phyloP scores from a whole-genome alignment of 768 basidiomycete species.

The Trametes punicea region DNA sequence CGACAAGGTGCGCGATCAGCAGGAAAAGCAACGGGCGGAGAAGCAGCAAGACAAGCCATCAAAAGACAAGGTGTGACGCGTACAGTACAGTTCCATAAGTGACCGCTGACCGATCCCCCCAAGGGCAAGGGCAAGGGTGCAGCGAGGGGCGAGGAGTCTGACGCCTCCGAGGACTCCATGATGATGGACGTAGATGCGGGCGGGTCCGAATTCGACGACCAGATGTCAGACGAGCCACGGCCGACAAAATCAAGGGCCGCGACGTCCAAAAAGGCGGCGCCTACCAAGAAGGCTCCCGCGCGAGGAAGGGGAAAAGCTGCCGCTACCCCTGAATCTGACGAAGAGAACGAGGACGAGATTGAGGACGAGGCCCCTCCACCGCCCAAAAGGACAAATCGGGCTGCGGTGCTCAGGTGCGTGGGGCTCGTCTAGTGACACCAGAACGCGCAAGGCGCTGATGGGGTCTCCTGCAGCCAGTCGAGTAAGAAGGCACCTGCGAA shows the following conservation, averaged over 20 bases:
- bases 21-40: constrained; percentile 61
- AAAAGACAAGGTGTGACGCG: constrained; percentile 43
- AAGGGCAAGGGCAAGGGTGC: constrained; percentile 41
- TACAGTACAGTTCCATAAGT: not conserved
- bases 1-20: constrained; percentile 63
- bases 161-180: constrained; percentile 67
- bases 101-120: not conserved
- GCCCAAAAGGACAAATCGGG: constrained; percentile 59
- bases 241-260: constrained; percentile 28
- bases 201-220: constrained; percentile 53
- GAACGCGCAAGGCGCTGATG: not conserved
- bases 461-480: constrained; percentile 30
- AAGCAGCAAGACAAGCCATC: constrained; percentile 35
- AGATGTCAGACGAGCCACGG: constrained; percentile 47
- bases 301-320: constrained; percentile 50
- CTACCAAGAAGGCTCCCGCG: constrained; percentile 36
- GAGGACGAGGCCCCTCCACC: constrained; percentile 46
- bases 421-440: not conserved
- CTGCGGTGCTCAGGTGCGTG: constrained; percentile 60
- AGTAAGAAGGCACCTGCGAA: constrained; percentile 41
- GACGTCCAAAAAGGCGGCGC: constrained; percentile 31
- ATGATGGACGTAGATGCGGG: constrained; percentile 66
- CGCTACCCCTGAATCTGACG: constrained; percentile 42
- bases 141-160: constrained; percentile 51
- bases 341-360: constrained; percentile 54